A percentile compares a stretch with the other conserved stretches of the same genome.
Evolutionary conservation across 257 asterid species (phyloP).

Genomic region (Perilla frutescens): DNA sequence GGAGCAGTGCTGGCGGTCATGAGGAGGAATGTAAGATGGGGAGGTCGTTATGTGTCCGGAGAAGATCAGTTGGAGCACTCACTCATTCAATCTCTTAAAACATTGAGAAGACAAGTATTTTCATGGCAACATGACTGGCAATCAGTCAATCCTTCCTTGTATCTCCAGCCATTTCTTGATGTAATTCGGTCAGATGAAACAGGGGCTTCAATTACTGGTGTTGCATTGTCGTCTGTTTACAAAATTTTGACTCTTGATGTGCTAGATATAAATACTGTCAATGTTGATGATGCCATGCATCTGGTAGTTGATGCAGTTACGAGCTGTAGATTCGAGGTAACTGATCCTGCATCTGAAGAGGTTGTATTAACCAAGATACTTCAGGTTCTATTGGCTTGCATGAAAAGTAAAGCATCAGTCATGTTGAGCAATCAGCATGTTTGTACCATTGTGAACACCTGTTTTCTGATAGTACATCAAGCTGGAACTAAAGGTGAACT

Average conservation of each 20-base stretch:
- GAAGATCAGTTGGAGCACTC: conserved; percentile 98
- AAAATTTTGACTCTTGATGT: conserved; percentile 87
- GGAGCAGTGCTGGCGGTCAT: conserved; percentile 95
- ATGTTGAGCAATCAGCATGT: conserved; percentile 94
- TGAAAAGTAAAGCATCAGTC: conserved; percentile 88
- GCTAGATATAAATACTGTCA: conserved; percentile 69
- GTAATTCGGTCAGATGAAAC: conserved; percentile 96
- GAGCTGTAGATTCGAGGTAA: conserved; percentile 94
- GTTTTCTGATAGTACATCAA: conserved; percentile 90
- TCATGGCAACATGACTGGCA: conserved; percentile 88
- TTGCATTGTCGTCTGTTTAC: conserved; percentile 89
- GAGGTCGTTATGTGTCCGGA: conserved; percentile 94
- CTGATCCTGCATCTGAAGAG: conserved; percentile 98
- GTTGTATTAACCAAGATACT: conserved; percentile 94
- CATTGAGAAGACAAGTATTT: conserved; percentile 78
- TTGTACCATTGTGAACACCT: conserved; percentile 87
- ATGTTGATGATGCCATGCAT: conserved; percentile 89
- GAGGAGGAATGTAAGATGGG: conserved; percentile 99
- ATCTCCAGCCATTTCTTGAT: conserved; percentile 96
- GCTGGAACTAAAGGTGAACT: conserved; percentile 92
- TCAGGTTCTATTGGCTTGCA: conserved; percentile 92
- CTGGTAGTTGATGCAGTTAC: conserved; percentile 94
- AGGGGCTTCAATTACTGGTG: conserved; percentile 92
- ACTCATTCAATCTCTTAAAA: conserved; percentile 87
- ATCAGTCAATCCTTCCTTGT: conserved; percentile 70